Evolutionary conservation across 1,139 yeast species (phyloP), one percentile per base, ranked within the genome.

Genomic region (Ogataea hybrid): DNA sequence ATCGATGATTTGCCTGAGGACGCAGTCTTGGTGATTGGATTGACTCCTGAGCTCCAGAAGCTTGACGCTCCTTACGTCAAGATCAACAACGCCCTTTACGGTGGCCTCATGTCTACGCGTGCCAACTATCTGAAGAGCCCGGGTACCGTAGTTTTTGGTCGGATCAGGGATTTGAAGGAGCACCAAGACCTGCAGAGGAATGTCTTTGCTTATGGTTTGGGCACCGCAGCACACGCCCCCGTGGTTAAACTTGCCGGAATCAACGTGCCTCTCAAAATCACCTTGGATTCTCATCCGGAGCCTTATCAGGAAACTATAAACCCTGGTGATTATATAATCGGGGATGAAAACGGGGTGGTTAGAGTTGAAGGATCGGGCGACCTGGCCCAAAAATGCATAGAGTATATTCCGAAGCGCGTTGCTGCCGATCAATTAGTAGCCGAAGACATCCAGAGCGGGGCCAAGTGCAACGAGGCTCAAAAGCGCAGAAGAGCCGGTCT

Each of bases 31-130:
- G 82, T 86, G 1, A 69, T 89, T 47, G 92, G 80, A 0, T 65
- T 81, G n/a, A 70, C 84, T 0, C 61, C 66, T n/a, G 69, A 65
- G 7, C 61, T 72, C 35, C 90, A 84, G 57, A 52, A 61, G 15
- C 47, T 65, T 2, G 41, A 56, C 25, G 84, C 90, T 0, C 96
- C 96, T 0, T 87, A 71, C 58, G 71, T 65, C 9, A 68, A 73
- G 22, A 65, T 74, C 41, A 75, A 75, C 51, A 87, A 85, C 57
- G 96, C 97, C 0, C 64, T 90, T 35, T 90, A 89, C 53, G 97
- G 97, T 2, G 97, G 97, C 0, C 71, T 90, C 45, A 90, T 90
- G 97, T 81, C 94, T 2, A 82, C 95, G 0, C 71, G 97, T 45
- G 97, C 97, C 1, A 69, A 79, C 43, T 80, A 77, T 57, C 71